Evolutionary conservation across 805 yeast genomes (phyloP), one percentile per base, ranked within the genome.

Genomic region (Lipomyces starkeyi): DNA sequence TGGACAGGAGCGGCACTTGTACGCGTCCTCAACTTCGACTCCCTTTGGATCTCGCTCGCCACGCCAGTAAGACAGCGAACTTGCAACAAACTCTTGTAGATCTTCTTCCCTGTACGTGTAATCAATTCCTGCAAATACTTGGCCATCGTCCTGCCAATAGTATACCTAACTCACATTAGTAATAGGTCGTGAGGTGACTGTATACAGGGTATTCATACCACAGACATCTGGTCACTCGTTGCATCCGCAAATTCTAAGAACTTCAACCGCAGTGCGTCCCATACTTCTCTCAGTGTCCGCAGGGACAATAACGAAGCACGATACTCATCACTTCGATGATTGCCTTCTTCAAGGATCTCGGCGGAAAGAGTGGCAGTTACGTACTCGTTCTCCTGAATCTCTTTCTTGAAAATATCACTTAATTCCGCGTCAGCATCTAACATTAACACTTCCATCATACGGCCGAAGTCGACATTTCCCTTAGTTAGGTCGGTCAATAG

Each of bases 11-110:
- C 67, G 66, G 62, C 73, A 71, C 53, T 71, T 71, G 62, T 59
- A 61, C 20, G 73, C 66, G 27, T 71, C 72, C 35, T 67, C 71
- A n/a, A 61, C 61, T n/a, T 68, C 71, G 4, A 70, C 73, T 14
- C 73, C 73, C 3, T 49, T 57, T 6, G 73, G 73, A 17, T 67
- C 65, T 14, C 73, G 66, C 52, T 64, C 55, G 5, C 63, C 72
- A 22, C 71, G 59, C 72, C 72, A 69, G 47, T 62, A 68, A 9
- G 60, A 9, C 17, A 69, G 29, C 56, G 56, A 27, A 14, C 22
- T n/a, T 7, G 43, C 14, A 9, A 57, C 22, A 25, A 52, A 63
- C 11, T 40, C 17, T 4, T 47, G 57, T 2, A 69, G 22, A n/a
- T 62, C 65, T 2, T 29, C 47, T 4, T 40, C 59, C 22, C 54